A percentile compares a stretch with the other conserved stretches of the same genome.
Evolutionary conservation across 345 rosid species (phyloP).

Genomic region (Gossypium herbaceum): DNA sequence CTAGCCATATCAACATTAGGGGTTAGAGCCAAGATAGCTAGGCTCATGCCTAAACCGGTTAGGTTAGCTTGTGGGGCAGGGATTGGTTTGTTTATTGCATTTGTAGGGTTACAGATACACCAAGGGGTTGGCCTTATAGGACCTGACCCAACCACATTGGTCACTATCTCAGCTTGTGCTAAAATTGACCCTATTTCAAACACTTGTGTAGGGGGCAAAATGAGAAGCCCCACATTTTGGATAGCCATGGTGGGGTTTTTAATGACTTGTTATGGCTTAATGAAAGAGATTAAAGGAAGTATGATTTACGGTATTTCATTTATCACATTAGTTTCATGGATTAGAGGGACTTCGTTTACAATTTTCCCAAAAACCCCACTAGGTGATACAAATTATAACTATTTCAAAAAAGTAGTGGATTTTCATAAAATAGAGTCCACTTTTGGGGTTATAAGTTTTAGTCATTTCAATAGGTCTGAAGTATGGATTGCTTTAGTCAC

Average conservation of each 20-base stretch:
- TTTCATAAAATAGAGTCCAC: conserved; percentile 73
- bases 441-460: conserved; percentile 64
- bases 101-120: conserved; percentile 72
- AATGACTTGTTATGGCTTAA: conserved; percentile 58
- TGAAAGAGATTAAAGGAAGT: conserved; percentile 71
- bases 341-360: conserved; percentile 68
- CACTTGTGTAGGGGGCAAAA: conserved; percentile 52
- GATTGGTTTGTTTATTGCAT: conserved; percentile 82
- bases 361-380: conserved; percentile 50
- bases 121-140: conserved; percentile 84
- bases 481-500: conserved; percentile 78
- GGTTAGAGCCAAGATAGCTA: conserved; percentile 56
- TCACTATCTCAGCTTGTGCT: conserved; percentile 65
- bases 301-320: conserved; percentile 75
- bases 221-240: conserved; percentile 85
- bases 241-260: conserved; percentile 61
- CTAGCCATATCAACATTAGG: conserved; percentile 55
- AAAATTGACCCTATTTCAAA: conserved; percentile 46
- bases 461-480: conserved; percentile 40
- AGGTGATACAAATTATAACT: conserved; percentile 56
- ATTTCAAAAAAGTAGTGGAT: conserved; percentile 67
- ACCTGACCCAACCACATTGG: conserved; percentile 60
- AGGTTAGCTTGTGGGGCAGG: conserved; percentile 67
- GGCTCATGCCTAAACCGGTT: conserved; percentile 61
- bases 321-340: conserved; percentile 76